Conservation (phyloP, 169 alveolate species). For the Plasmodium coatneyi region DNA sequence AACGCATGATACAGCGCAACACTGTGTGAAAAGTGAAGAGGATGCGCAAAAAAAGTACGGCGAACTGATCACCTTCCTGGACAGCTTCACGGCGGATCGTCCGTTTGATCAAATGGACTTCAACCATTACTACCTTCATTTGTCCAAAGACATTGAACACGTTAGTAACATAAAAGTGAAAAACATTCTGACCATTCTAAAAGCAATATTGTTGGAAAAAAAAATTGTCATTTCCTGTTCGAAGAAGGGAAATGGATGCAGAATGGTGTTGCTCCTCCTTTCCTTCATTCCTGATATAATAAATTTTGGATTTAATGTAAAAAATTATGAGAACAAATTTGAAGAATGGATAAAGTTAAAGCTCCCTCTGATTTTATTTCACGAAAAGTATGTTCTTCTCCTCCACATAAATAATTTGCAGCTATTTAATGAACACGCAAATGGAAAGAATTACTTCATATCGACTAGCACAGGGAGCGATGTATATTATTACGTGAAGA, state of each 20-base stretch:
- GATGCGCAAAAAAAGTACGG: neutral
- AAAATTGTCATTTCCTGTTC: conserved; percentile 54
- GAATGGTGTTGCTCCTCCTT: conserved; percentile 17
- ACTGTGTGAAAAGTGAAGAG: neutral
- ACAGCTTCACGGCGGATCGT: neutral
- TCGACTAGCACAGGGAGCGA: conserved; percentile 53
- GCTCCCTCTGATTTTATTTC: conserved; percentile 69
- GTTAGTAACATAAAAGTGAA: conserved; percentile 49
- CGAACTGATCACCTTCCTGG: conserved; percentile 15
- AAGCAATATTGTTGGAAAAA: conserved; percentile 58
- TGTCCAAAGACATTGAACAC: conserved; percentile 5
- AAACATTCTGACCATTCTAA: conserved; percentile 43
- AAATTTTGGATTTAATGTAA: conserved; percentile 68
- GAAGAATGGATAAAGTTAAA: conserved; percentile 56
- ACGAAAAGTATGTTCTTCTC: conserved; percentile 44
- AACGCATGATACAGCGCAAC: neutral
- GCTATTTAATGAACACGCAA: conserved; percentile 40
- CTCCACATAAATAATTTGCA: conserved; percentile 60
- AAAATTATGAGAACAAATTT: conserved; percentile 56
- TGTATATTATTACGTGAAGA: conserved; percentile 40
- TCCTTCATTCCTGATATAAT: conserved; percentile 71
- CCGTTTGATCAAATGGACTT: conserved; percentile 25
- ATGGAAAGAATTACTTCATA: conserved; percentile 50
- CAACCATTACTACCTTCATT: conserved; percentile 11
- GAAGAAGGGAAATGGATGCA: conserved; percentile 45